Evolutionary conservation across 805 yeast genomes (phyloP).

Genomic region (Pichia cephalocereana): DNA sequence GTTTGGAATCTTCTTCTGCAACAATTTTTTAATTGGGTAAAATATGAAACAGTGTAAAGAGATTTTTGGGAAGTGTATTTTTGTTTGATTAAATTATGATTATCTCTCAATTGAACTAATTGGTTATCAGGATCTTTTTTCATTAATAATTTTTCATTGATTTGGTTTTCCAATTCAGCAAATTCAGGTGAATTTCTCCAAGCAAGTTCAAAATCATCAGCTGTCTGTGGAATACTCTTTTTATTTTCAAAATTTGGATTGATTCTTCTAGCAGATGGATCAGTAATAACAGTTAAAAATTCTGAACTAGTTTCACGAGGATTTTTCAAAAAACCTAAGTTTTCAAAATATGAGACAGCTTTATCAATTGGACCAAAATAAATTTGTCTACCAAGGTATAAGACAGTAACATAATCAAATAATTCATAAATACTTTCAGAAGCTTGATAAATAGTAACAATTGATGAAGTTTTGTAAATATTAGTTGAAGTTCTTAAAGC

Average conservation of each 20-base stretch:
- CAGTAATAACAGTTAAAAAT: slow-evolving; percentile 59
- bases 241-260: slow-evolving; percentile 35
- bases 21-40: slow-evolving; percentile 43
- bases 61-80: slow-evolving; percentile 31
- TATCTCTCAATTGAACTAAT: slow-evolving; percentile 21
- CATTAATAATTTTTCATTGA: slow-evolving; percentile 27
- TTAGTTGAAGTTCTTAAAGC: slow-evolving; percentile 53
- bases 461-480: slow-evolving; percentile 44
- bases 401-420: slow-evolving; percentile 52
- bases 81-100: slow-evolving; percentile 27
- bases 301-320: slow-evolving; percentile 62
- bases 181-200: slow-evolving; percentile 53
- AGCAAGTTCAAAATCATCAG: slow-evolving; percentile 46
- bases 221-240: slow-evolving; percentile 41
- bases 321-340: slow-evolving; percentile 56
- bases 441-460: slow-evolving; percentile 62
- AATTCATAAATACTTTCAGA: slow-evolving; percentile 53
- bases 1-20: slow-evolving; percentile 45
- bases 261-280: slow-evolving; percentile 49
- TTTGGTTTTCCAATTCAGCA: slow-evolving; percentile 25
- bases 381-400: slow-evolving; percentile 54
- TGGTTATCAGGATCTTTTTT: slow-evolving; percentile 26
- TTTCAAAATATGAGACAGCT: slow-evolving; percentile 46
- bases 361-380: slow-evolving; percentile 46
- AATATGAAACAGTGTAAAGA: slow-evolving; percentile 32